A percentile compares a stretch with the other conserved stretches of the same genome.
phyloP scores from a whole-genome alignment of 2,329 filamentous ascomycete species.

The Talaromyces amestolkiae region DNA sequence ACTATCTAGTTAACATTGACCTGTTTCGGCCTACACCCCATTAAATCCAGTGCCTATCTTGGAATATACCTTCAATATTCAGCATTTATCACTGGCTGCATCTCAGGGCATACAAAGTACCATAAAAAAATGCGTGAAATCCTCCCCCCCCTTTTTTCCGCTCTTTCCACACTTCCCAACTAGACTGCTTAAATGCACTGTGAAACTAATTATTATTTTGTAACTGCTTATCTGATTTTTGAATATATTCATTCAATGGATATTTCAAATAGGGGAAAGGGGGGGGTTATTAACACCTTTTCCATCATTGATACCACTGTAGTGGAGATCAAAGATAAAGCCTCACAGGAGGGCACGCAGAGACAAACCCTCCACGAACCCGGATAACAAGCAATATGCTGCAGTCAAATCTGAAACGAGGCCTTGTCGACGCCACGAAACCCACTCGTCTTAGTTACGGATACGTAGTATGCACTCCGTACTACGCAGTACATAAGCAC shows the following conservation, averaged over 20 bases:
- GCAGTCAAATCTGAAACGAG: constrained; percentile 1
- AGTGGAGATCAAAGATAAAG: background rate
- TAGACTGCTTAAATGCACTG: no score
- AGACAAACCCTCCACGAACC: background rate
- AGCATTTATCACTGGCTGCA: background rate
- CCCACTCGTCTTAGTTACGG: background rate
- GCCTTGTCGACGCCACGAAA: background rate
- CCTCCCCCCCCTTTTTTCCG: no score
- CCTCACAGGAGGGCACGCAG: background rate
- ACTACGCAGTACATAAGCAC: background rate
- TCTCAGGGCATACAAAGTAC: background rate
- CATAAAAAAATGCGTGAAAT: no score
- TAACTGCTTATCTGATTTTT: no score
- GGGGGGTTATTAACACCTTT: no score
- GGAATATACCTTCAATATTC: background rate
- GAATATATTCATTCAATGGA: no score
- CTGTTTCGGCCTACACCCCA: background rate
- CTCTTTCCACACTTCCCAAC: no score
- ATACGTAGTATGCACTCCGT: background rate
- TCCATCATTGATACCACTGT: background rate
- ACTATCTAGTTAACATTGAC: background rate
- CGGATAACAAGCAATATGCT: background rate
- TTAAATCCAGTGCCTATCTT: background rate
- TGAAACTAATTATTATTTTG: no score
- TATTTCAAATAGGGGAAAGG: no score